A percentile compares a stretch with the other conserved stretches of the same genome.
phyloP scores from a whole-genome alignment of 176 grass and related monocot species.

The Typha latifolia region DNA sequence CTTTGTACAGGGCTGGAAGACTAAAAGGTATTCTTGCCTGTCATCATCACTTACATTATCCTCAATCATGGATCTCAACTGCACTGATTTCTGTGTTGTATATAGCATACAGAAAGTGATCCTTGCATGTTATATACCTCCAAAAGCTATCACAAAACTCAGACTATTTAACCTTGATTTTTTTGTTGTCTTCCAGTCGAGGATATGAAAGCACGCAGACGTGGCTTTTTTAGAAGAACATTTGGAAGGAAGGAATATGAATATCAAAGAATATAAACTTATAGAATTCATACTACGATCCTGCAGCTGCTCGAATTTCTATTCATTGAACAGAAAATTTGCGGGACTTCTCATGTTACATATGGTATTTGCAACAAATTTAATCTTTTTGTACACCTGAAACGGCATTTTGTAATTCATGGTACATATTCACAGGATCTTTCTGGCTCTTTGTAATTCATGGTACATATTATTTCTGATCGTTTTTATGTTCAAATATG shows the following conservation, averaged over 20 bases:
- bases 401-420: too few species aligned
- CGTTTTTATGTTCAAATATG: too few species aligned
- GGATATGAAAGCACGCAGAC: constrained; percentile 9
- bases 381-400: too few species aligned
- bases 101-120: not conserved
- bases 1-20: constrained; percentile 65
- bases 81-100: not conserved
- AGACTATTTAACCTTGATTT: not conserved
- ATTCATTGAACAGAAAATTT: too few species aligned
- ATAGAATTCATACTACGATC: not conserved
- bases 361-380: too few species aligned
- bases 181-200: constrained; percentile 12
- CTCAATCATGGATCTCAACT: constrained; percentile 7
- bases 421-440: too few species aligned
- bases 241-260: constrained; percentile 13
- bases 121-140: too few species aligned
- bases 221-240: constrained; percentile 21
- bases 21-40: constrained; percentile 38
- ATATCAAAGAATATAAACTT: not conserved
- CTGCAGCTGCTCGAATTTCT: not conserved
- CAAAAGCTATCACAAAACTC: not conserved
- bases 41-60: not conserved
- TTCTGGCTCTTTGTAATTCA: too few species aligned
- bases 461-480: too few species aligned
- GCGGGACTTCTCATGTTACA: too few species aligned